Conservation (phyloP, 306 rosid species). For the Sechiopsis laciniata region DNA sequence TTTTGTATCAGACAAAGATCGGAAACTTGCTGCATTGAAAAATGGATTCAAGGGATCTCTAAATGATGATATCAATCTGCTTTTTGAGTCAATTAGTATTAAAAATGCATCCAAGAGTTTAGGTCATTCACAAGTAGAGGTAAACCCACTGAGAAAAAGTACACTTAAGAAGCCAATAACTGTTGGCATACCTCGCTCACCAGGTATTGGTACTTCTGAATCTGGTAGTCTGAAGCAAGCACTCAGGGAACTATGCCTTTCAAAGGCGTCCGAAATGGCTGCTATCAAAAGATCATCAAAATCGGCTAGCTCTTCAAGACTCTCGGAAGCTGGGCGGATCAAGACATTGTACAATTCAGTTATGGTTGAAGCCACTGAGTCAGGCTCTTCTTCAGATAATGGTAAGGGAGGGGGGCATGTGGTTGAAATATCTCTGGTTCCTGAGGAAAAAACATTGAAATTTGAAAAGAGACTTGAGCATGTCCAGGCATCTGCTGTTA, state of each 20-base stretch:
- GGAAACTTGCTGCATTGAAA: slow-evolving; percentile 47
- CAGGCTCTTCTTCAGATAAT: slow-evolving; percentile 36
- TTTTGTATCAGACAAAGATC: slow-evolving; percentile 32
- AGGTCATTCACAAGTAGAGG: slow-evolving; percentile 43
- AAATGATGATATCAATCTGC: slow-evolving; percentile 67
- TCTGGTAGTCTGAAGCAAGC: slow-evolving; percentile 81
- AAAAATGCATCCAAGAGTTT: slow-evolving; percentile 53
- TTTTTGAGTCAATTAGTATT: slow-evolving; percentile 57
- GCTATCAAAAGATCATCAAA: slow-evolving; percentile 80
- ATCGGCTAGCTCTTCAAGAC: slow-evolving; percentile 56
- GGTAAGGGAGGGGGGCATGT: slow-evolving; percentile 29
- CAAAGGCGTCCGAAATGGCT: slow-evolving; percentile 98
- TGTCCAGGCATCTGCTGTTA: slow-evolving; percentile 31
- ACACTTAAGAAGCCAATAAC: slow-evolving; percentile 70
- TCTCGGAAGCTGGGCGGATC: slow-evolving; percentile 84
- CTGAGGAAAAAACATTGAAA: slow-evolving; percentile 48
- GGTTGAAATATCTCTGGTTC: slow-evolving; percentile 45
- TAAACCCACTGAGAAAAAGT: slow-evolving; percentile 49
- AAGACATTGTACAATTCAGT: slow-evolving; percentile 72
- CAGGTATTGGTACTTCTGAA: slow-evolving; percentile 58
- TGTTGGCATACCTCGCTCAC: slow-evolving; percentile 54
- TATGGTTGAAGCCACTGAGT: slow-evolving; percentile 49
- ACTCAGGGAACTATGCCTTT: slow-evolving; percentile 73
- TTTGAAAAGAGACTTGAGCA: slow-evolving; percentile 33
- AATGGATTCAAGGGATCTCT: slow-evolving; percentile 54